These are phyloP conservation scores for Trichopus zeylanicus DNA, from an alignment of 116 monocot species.

Conservation along the genomic window DNA sequence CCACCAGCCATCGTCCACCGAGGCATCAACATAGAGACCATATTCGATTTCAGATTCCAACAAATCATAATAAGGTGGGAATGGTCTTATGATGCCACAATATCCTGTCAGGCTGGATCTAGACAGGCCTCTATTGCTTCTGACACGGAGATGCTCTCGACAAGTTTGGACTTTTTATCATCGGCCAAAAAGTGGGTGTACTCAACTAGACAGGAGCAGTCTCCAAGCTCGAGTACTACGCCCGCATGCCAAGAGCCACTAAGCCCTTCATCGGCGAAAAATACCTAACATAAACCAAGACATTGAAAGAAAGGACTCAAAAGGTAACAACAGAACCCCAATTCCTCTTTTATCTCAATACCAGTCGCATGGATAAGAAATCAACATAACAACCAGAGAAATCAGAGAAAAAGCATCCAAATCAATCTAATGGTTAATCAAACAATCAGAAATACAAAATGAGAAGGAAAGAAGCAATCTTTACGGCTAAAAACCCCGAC, in stretches of 20 bases:
- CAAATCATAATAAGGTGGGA: constrained; percentile 20
- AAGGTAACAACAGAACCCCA: neutral
- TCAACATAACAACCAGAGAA: no score
- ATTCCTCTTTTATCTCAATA: neutral
- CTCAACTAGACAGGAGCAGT: constrained; percentile 25
- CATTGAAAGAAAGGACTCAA: neutral
- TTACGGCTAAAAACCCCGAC: no score
- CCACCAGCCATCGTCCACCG: constrained; percentile 60
- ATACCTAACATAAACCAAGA: constrained; percentile 31
- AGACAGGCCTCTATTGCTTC: constrained; percentile 31
- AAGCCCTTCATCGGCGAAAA: constrained; percentile 46
- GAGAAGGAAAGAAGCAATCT: no score
- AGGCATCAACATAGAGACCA: constrained; percentile 69
- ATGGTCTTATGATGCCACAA: constrained; percentile 39
- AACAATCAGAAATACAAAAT: no score
- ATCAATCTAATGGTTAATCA: no score
- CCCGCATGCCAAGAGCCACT: constrained; percentile 56
- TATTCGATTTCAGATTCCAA: constrained; percentile 18
- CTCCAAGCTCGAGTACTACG: constrained; percentile 11
- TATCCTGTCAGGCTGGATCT: constrained; percentile 2
- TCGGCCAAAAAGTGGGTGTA: constrained; percentile 36
- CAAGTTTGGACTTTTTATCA: constrained; percentile 27
- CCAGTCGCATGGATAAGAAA: no score
- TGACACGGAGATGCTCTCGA: constrained; percentile 30
- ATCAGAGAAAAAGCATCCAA: no score